Evolutionary conservation across 2,329 filamentous ascomycete genomes (phyloP), one percentile per base, ranked within the genome.

Genomic region (Clarireedia paspali): DNA sequence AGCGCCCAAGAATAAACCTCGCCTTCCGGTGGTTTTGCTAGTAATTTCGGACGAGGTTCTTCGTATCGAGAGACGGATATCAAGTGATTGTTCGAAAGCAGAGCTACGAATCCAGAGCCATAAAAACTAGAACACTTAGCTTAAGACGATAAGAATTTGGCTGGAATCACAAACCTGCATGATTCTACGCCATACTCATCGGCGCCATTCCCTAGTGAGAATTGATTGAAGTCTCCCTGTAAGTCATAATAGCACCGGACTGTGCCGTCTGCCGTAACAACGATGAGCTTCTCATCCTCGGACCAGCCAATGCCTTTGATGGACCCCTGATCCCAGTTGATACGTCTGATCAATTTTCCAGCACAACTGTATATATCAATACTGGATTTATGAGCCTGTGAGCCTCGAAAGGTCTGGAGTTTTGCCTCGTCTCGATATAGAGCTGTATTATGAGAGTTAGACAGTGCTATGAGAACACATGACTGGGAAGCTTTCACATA

Each of bases 331-430:
- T 97, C 92, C 91, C 92, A 97, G 70, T 87, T 82, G 62, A 96
- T 90, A 68, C 83, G 84, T 66, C 87, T 85, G 60, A 99, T 86
- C 57, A 90, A 82, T 75, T 91, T 94, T 53, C 94, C 94, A 10
- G 94, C 87, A 71, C 87, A 92, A 68, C 89, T 96, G 76, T 96
- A 96, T 54, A 99, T 84, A 69, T 96, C 91, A 73, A 99, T 95
- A 65, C 84, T 88, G 20, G 90, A 85, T 72, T 91, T 95, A 15
- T 83, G 76, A 15, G 84, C 77, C 65, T 85, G 83, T 2, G 84
- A 77, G 50, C 86, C 84, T 60, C 88, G 83, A 70, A 90, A 91
- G 27, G 87, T 82, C 61, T 91, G 82, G 36, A 96, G 77, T 71
- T 95, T 96, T 64, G 80, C 82, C 66, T 95, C 89, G 74, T 97